Evolutionary conservation across 2,329 filamentous ascomycete genomes (phyloP), one percentile per base, ranked within the genome.

Genomic region (Claviceps monticola): DNA sequence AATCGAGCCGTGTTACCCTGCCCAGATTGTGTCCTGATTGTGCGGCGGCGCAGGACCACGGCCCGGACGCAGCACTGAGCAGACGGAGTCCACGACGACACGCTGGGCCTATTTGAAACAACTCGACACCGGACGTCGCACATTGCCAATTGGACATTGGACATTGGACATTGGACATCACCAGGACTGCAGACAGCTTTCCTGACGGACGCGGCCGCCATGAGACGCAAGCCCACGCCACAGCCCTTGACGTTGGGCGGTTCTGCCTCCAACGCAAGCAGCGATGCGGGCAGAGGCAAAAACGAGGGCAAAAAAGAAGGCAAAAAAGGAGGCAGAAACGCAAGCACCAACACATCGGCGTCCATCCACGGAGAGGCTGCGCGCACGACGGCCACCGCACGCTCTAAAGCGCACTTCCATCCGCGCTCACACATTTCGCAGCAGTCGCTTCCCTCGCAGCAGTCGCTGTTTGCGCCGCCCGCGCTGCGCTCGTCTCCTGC

Each of bases 211-310:
- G 36, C 50, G 42, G 49, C 51, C 54, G 55, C 58, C 29, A 80
- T 80, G 76, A 75, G 71, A 68, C 77, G 76, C 65, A 80, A 78
- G 67, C 68, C 73, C 62, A 74, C 72, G 66, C 77, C 76, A 58
- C 73, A 79, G 70, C 76, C 77, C 67, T 72, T 80, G 67, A 67
- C 72, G 63, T 70, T 80, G 66, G 68, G 70, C 60, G 70, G 70
- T 56, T 59, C 66, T 57, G 64, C 60, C 56, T 58, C 60, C 42
- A 44, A 23, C 41, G 21, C 9, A 17, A 23, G 41, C 41, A 43
- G 41, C 37, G 16, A n/a, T 14, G 16, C 37, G 37, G 16, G 37
- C 37, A 39, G 16, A 14, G n/a, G 37, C 39, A 42, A 11, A n/a
- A 42, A 9, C 39, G 16, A 17, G 16, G 17, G 39, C 39, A 42